phyloP scores from a whole-genome alignment of 1,284 basidiomycete genomes.

The Trichosporon coremiiforme region DNA sequence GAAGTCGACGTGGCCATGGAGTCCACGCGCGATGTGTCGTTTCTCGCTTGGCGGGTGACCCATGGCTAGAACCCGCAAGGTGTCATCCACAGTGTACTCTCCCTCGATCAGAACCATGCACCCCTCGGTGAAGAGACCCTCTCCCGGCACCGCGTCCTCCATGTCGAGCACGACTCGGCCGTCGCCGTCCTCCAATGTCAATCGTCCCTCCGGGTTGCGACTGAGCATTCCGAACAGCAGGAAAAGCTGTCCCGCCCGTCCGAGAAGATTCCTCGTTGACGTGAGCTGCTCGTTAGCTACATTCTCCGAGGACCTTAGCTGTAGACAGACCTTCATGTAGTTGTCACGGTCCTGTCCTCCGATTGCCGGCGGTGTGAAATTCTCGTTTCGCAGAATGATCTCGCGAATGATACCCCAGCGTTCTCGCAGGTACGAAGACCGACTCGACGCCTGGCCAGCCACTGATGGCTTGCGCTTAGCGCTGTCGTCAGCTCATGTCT shows the following conservation, averaged over 20 bases:
- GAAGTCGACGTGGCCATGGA: constrained; percentile 94
- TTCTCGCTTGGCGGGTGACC: constrained; percentile 96
- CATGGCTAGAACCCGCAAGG: constrained; percentile 84
- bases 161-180: constrained; percentile 88
- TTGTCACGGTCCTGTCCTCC: constrained; percentile 80
- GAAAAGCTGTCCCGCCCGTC: constrained; percentile 86
- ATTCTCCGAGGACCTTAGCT: neutral
- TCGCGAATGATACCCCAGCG: constrained; percentile 72
- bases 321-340: constrained; percentile 71
- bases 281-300: constrained; percentile 66
- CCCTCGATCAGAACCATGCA: constrained; percentile 94
- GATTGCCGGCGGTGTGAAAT: constrained; percentile 90
- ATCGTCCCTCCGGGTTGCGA: constrained; percentile 82
- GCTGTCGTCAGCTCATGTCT: constrained; percentile 44
- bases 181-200: constrained; percentile 92
- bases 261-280: constrained; percentile 94
- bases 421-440: constrained; percentile 74
- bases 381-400: constrained; percentile 84
- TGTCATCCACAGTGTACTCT: constrained; percentile 90
- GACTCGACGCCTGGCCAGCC: constrained; percentile 76
- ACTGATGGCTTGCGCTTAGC: constrained; percentile 62
- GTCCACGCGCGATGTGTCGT: constrained; percentile 74
- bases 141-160: constrained; percentile 85
- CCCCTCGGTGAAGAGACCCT: constrained; percentile 96
- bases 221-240: constrained; percentile 90